Percentiles rank a stretch among this genome's conserved stretches.
phyloP scores from a whole-genome alignment of 768 basidiomycete genomes.

The Kockovaella imperatae region DNA sequence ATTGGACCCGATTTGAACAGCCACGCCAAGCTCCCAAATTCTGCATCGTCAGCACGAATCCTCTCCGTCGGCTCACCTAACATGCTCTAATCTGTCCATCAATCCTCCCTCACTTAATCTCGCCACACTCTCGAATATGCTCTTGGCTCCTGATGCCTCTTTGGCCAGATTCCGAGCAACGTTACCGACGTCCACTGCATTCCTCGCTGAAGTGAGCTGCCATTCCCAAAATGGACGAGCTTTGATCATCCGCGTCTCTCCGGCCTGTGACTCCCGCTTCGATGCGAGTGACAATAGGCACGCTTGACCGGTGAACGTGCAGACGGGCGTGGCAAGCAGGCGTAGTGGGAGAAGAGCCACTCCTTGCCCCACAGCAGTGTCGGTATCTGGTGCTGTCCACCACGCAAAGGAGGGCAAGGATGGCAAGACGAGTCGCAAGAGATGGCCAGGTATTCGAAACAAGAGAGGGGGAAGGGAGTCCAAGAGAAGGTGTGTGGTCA shows the following conservation, averaged over 20 bases:
- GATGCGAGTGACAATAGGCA: constrained; percentile 15
- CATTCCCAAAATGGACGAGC: constrained; percentile 24
- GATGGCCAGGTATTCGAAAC: constrained; percentile 3
- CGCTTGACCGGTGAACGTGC: constrained; percentile 7
- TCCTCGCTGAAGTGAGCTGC: not conserved
- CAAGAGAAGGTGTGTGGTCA: constrained; percentile 5
- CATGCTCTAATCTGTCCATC: constrained; percentile 21
- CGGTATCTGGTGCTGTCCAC: not conserved
- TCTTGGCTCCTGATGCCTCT: constrained; percentile 25
- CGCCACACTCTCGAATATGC: constrained; percentile 32
- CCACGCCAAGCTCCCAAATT: constrained; percentile 32
- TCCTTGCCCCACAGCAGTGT: constrained; percentile 3
- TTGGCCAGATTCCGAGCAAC: constrained; percentile 23
- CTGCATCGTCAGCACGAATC: constrained; percentile 12
- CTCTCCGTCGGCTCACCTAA: constrained; percentile 19
- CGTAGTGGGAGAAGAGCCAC: constrained; percentile 8
- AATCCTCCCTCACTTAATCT: constrained; percentile 24
- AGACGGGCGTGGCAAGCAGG: constrained; percentile 10
- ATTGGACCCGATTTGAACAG: constrained; percentile 21
- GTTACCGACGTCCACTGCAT: constrained; percentile 15
- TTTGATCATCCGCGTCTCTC: constrained; percentile 2
- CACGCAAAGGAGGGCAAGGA: not conserved
- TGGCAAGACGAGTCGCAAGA: constrained; percentile 2
- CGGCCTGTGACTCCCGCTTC: not conserved
- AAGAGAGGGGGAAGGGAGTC: constrained; percentile 11